Evolutionary conservation across 2,329 filamentous ascomycete genomes (phyloP).

Genomic region (Macrophomina tecta): DNA sequence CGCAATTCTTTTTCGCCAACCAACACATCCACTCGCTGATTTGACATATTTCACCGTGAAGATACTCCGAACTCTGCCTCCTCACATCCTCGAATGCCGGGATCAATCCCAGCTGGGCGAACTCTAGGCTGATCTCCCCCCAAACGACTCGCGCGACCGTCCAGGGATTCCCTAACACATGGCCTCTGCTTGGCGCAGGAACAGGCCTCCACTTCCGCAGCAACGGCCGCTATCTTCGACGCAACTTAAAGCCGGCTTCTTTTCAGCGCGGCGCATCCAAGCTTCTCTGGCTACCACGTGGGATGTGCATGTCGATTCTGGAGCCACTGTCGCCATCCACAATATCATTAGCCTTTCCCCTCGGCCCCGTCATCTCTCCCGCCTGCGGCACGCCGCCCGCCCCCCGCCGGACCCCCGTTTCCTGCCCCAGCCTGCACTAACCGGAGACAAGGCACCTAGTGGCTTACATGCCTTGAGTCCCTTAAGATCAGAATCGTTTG

Average conservation of each 20-base stretch:
- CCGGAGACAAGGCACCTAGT: conserved; percentile 2
- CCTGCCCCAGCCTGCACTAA: not conserved
- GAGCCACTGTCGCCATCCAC: not conserved
- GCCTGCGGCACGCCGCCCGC: not conserved
- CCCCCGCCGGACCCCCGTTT: not conserved
- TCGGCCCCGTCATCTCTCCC: not conserved
- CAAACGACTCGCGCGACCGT: not conserved
- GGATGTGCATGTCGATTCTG: not conserved
- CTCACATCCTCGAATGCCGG: not conserved
- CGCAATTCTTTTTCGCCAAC: not conserved
- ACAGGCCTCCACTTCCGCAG: not conserved
- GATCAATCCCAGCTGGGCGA: not conserved
- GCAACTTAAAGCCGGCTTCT: not conserved
- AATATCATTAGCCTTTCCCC: not conserved
- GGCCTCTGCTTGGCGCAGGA: not conserved
- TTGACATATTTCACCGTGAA: not conserved
- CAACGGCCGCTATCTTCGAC: not conserved
- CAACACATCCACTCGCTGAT: not conserved
- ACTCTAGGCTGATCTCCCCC: not conserved
- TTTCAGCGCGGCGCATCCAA: not conserved
- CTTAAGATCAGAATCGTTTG: not conserved
- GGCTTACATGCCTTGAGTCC: not conserved
- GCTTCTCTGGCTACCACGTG: conserved; percentile 3
- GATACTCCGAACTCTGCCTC: conserved; percentile 6
- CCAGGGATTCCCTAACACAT: not conserved